Evolutionary conservation across 2,329 filamentous ascomycete species (phyloP).

Genomic region (Falciphora oryzae): DNA sequence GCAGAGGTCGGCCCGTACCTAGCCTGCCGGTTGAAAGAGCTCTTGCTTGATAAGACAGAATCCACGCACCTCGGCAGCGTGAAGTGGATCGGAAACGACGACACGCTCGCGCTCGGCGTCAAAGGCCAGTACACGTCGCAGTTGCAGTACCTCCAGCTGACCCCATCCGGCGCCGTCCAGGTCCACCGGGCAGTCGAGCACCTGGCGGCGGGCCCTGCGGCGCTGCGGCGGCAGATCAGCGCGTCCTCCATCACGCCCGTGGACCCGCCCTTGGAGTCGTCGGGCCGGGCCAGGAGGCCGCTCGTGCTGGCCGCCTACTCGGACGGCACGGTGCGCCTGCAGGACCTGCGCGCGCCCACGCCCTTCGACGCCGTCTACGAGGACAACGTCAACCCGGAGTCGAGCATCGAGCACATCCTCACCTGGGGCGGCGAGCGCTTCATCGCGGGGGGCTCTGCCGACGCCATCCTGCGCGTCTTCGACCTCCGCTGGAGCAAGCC

Average conservation of each 20-base stretch:
- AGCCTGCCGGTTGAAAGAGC: not conserved
- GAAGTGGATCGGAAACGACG: slow-evolving; percentile 39
- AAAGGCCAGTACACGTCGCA: slow-evolving; percentile 33
- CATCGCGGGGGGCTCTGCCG: slow-evolving; percentile 39
- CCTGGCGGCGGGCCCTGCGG: slow-evolving; percentile 17
- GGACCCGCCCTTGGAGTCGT: slow-evolving; percentile 2
- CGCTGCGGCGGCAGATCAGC: slow-evolving; percentile 12
- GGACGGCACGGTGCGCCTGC: slow-evolving; percentile 43
- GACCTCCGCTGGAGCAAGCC: slow-evolving; percentile 45
- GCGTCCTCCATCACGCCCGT: slow-evolving; percentile 5
- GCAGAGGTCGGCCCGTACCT: not conserved
- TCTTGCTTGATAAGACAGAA: slow-evolving; percentile 2
- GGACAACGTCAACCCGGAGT: slow-evolving; percentile 44
- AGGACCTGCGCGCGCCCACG: slow-evolving; percentile 44
- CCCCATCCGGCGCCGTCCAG: slow-evolving; percentile 37
- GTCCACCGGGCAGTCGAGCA: slow-evolving; percentile 12
- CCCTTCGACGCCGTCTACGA: slow-evolving; percentile 43
- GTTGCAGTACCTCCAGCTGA: slow-evolving; percentile 39
- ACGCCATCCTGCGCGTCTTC: slow-evolving; percentile 42
- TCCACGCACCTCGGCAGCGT: slow-evolving; percentile 16
- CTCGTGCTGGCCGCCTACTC: slow-evolving; percentile 47
- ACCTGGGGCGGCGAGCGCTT: slow-evolving; percentile 46
- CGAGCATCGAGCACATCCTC: slow-evolving; percentile 40
- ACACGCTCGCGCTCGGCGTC: slow-evolving; percentile 41
- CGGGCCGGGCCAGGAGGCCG: slow-evolving; percentile 2